These are phyloP conservation scores for Aristolochia contorta DNA, from an alignment of 164 flowering plant genomes.

Conservation along the genomic window DNA sequence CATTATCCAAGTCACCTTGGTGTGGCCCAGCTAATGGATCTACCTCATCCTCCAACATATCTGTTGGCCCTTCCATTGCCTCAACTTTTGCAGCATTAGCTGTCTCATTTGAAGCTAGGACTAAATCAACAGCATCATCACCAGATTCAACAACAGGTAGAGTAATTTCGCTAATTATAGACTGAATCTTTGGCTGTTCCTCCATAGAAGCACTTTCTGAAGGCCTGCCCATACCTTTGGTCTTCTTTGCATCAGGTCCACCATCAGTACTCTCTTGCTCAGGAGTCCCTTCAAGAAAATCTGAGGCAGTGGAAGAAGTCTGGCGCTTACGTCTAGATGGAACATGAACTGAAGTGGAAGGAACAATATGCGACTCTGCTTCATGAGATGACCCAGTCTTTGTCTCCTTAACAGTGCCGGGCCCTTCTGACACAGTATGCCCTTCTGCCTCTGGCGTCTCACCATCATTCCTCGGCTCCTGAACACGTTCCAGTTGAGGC, in stretches of 20 bases:
- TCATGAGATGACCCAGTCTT: constrained; percentile 28
- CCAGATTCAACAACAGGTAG: constrained; percentile 27
- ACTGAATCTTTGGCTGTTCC: constrained; percentile 13
- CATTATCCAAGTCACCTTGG: no score
- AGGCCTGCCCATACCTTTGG: constrained; percentile 38
- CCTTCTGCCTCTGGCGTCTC: constrained; percentile 62
- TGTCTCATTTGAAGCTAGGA: constrained; percentile 26
- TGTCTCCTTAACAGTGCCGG: constrained; percentile 6
- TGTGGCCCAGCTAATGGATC: no score
- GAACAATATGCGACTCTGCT: constrained; percentile 25
- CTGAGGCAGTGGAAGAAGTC: constrained; percentile 34
- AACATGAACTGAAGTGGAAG: no score
- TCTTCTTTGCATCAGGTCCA: constrained; percentile 40
- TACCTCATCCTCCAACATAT: no score
- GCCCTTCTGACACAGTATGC: constrained; percentile 5
- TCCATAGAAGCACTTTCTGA: constrained; percentile 18
- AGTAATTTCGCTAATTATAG: constrained; percentile 14
- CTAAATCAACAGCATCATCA: constrained; percentile 28
- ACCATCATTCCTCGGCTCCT: constrained; percentile 44
- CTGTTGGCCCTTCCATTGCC: constrained; percentile 2
- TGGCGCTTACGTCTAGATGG: constrained; percentile 48
- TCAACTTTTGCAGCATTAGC: constrained; percentile 40
- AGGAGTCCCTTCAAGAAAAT: constrained; percentile 27
- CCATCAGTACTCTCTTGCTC: constrained; percentile 26
- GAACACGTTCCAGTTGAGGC: constrained; percentile 44